Conservation (phyloP, 2,329 filamentous ascomycete species). For the Fusarium succisae region DNA sequence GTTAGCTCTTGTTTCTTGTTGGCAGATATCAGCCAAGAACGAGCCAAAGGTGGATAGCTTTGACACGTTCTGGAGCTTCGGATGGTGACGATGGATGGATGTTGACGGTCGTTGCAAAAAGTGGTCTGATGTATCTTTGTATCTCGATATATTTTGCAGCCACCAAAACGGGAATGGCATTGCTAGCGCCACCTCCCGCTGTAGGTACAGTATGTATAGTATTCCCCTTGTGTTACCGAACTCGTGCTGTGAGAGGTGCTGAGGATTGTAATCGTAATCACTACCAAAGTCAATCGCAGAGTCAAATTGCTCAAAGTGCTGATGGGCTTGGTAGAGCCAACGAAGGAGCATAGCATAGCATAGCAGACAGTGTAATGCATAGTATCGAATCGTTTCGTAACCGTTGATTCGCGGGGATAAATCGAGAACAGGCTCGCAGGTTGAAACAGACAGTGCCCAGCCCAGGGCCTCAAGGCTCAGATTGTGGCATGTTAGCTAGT, state of each 20-base stretch:
- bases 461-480: neutral
- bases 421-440: neutral
- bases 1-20: slow-evolving; percentile 8
- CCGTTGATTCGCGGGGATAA: slow-evolving; percentile 27
- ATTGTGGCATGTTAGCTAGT: slow-evolving; percentile 35
- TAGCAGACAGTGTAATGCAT: neutral
- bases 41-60: slow-evolving; percentile 19
- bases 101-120: slow-evolving; percentile 7
- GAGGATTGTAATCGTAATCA: neutral
- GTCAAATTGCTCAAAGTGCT: neutral
- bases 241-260: neutral
- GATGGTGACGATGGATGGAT: slow-evolving; percentile 6
- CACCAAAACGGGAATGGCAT: slow-evolving; percentile 5
- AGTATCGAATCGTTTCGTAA: neutral
- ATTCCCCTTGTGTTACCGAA: neutral
- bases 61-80: slow-evolving; percentile 14
- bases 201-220: neutral
- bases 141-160: slow-evolving; percentile 21
- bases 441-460: slow-evolving; percentile 4
- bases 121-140: slow-evolving; percentile 27
- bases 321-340: neutral
- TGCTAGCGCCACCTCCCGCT: slow-evolving; percentile 18
- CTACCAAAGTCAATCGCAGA: slow-evolving; percentile 10
- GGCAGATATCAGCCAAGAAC: slow-evolving; percentile 15
- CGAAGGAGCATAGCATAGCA: neutral